Evolutionary conservation across 257 asterid genomes (phyloP), one percentile per base, ranked within the genome.

Genomic region (Nicotiana tomentosiformis): DNA sequence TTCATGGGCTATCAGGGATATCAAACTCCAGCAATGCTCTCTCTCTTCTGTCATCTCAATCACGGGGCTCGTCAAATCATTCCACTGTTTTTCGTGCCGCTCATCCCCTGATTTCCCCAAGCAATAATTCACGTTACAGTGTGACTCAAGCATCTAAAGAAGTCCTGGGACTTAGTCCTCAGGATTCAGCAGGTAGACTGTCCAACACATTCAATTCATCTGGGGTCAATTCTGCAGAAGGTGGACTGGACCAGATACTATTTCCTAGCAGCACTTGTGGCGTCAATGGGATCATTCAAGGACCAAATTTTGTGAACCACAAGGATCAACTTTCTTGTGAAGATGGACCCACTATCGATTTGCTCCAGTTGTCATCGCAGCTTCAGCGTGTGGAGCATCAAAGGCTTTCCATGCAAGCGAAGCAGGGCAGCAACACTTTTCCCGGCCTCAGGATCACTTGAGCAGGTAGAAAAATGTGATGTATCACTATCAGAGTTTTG

Each of bases 41-140:
- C 90, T 89, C 90, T 89, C 91, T 89, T 89, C 91, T 87, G 91
- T 89, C 91, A 89, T 83, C 87, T 4, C 88, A 82, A 77, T 82
- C 90, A 57, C 79, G 78, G 56, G 83, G 53, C 49, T 77, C 88
- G 1, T 66, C 87, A 32, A 66, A 83, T 72, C 87, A 70, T 56
- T 80, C 86, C 6, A 72, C 87, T 1, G 78, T 81, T 15, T n/a
- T 78, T 51, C 66, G 84, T 11, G 32, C 83, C 18, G 37, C 85
- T 61, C 85, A 81, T 15, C 78, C 85, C 77, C 84, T 84, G 83
- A 68, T 82, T 60, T 53, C 83, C 11, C n/a, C 85, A 6, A 51
- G 83, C 78, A 56, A 72, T 33, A 82, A 26, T 77, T 77, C 88
- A 29, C 86, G 66, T 46, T 84, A 82, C 77, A 66, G 76, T 77